Percentiles rank a stretch among this genome's conserved stretches.
These are phyloP conservation scores for Dittrichia graveolens DNA, from an alignment of 129 eudicot genomes.

Conservation along the genomic window DNA sequence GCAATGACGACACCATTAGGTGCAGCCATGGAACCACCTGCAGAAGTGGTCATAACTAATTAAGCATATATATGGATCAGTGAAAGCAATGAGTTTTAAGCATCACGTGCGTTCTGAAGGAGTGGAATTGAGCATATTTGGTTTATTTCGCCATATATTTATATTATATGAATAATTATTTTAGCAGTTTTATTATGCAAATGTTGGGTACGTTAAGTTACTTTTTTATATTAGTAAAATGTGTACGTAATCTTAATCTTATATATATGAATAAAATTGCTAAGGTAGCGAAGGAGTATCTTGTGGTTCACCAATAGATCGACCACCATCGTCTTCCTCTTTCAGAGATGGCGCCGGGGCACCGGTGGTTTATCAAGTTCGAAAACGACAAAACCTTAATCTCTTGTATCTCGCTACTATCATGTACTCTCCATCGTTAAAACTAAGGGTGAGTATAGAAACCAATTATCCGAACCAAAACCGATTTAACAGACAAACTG, in stretches of 20 bases:
- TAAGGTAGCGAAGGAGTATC: too few relatives aligned
- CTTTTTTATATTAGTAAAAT: slow-evolving; percentile 6
- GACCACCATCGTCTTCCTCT: too few relatives aligned
- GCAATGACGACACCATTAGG: neutral
- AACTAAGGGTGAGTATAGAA: too few relatives aligned
- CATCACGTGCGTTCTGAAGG: neutral
- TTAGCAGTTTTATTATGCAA: slow-evolving; percentile 3
- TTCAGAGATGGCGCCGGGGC: too few relatives aligned
- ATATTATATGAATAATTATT: slow-evolving; percentile 3
- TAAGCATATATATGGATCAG: neutral
- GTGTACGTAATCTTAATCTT: neutral
- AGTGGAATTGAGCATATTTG: neutral
- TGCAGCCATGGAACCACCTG: neutral
- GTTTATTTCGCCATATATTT: slow-evolving; percentile 12
- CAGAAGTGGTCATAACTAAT: neutral
- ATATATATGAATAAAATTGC: neutral
- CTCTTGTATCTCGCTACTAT: too few relatives aligned
- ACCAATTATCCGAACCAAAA: too few relatives aligned
- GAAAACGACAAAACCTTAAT: too few relatives aligned
- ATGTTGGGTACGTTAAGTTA: neutral
- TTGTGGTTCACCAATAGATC: too few relatives aligned
- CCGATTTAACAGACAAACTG: too few relatives aligned
- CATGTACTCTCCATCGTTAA: too few relatives aligned
- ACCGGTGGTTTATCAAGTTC: too few relatives aligned
- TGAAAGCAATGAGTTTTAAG: slow-evolving; percentile 5